These are phyloP conservation scores for Cystobasidium slooffiae DNA, from an alignment of 1,284 basidiomycete species.

Conservation along the genomic window DNA sequence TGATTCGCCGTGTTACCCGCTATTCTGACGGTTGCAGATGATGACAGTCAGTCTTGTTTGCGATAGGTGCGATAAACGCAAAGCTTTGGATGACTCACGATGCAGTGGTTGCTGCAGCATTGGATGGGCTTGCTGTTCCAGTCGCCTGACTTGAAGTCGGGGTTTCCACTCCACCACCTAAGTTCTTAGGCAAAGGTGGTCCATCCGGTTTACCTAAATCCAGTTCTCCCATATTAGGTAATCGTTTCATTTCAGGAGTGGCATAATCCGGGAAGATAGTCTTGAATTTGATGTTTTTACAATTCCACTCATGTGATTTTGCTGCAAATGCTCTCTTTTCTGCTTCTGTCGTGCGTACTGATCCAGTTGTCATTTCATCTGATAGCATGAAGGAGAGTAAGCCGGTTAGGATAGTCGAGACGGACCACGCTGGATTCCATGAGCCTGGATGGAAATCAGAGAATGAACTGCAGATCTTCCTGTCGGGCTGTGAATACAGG, in stretches of 20 bases:
- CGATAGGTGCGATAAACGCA: neutral
- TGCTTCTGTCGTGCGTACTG: constrained; percentile 36
- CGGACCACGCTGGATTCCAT: constrained; percentile 52
- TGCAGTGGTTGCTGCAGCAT: neutral
- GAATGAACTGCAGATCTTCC: constrained; percentile 39
- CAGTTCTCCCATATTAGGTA: constrained; percentile 51
- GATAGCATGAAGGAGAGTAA: constrained; percentile 53
- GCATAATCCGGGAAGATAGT: constrained; percentile 52
- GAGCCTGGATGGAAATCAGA: constrained; percentile 48
- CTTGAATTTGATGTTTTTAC: constrained; percentile 50
- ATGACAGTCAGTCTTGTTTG: neutral
- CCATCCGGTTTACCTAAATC: constrained; percentile 43
- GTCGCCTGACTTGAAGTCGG: too few species aligned
- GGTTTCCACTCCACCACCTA: neutral
- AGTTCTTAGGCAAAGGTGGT: constrained; percentile 27
- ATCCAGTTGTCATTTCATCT: constrained; percentile 53
- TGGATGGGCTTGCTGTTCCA: too few species aligned
- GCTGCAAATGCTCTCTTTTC: constrained; percentile 42
- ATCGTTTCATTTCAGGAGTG: constrained; percentile 29
- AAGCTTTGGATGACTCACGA: constrained; percentile 5
- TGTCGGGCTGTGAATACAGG: constrained; percentile 23
- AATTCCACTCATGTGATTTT: constrained; percentile 43
- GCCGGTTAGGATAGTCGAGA: constrained; percentile 51
- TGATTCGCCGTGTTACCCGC: constrained; percentile 17
- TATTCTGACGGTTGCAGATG: neutral